A percentile compares a stretch with the other conserved stretches of the same genome.
These are phyloP conservation scores for Solanum medicagineum DNA, from an alignment of 257 asterid species.

Conservation along the genomic window DNA sequence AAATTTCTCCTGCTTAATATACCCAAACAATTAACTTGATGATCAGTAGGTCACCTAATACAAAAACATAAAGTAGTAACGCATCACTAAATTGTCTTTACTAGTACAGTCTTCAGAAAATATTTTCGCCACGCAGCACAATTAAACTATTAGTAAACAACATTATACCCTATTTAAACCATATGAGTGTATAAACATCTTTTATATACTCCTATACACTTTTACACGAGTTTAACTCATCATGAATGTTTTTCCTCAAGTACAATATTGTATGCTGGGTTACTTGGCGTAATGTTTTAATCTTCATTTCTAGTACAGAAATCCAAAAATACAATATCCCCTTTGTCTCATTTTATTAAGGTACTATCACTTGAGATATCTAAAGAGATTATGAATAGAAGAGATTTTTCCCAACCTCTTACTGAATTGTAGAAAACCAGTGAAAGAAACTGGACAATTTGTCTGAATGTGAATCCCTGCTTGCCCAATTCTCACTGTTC, in stretches of 20 bases:
- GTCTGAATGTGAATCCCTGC: not conserved
- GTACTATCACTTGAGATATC: not conserved
- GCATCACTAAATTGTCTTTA: not conserved
- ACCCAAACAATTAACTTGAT: conserved; percentile 33
- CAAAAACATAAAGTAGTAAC: not conserved
- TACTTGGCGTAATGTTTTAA: not conserved
- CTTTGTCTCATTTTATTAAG: not conserved
- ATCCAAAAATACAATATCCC: not conserved
- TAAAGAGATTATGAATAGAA: not conserved
- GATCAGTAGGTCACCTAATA: conserved; percentile 18
- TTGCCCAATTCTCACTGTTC: not conserved
- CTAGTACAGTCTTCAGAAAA: not conserved
- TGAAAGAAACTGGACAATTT: not conserved
- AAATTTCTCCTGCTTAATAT: conserved; percentile 67
- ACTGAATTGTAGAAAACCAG: not conserved
- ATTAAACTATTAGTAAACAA: not conserved
- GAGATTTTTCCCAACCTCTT: not conserved
- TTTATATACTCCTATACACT: not conserved
- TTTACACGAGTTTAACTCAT: not conserved
- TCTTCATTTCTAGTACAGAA: not conserved
- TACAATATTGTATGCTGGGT: not conserved
- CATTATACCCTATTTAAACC: not conserved
- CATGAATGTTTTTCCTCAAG: not conserved
- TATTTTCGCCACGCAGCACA: not conserved
- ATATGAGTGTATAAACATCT: not conserved